Conservation (phyloP, 2,329 filamentous ascomycete species). For the Lachnum nothofagi region DNA sequence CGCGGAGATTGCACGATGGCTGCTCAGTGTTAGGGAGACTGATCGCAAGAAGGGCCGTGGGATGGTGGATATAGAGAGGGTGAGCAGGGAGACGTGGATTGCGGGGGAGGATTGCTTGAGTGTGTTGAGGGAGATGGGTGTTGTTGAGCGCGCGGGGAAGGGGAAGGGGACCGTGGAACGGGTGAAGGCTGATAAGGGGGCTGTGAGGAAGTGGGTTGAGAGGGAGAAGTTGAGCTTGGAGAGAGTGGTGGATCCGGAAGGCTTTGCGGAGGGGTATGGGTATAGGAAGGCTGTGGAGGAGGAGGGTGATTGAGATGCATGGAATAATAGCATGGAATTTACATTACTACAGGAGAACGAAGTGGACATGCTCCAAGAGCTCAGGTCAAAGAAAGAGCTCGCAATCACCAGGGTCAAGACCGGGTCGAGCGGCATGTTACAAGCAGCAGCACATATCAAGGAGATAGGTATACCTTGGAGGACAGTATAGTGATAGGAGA, state of each 20-base stretch:
- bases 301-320: conserved; percentile 29
- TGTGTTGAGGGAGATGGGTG: conserved; percentile 73
- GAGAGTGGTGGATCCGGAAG: conserved; percentile 65
- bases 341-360: no score
- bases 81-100: conserved; percentile 78
- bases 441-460: no score
- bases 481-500: no score
- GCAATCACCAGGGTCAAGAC: no score
- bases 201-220: conserved; percentile 62
- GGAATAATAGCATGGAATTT: no score
- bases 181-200: conserved; percentile 46
- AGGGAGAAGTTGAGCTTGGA: conserved; percentile 65
- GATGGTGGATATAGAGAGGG: conserved; percentile 62
- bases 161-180: conserved; percentile 38
- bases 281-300: conserved; percentile 38
- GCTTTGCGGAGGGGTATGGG: conserved; percentile 67
- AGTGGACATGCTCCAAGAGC: no score
- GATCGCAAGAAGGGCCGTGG: conserved; percentile 24
- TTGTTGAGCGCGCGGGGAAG: conserved; percentile 56
- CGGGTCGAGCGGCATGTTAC: no score
- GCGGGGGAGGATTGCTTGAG: conserved; percentile 74
- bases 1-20: conserved; percentile 71
- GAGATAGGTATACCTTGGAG: no score
- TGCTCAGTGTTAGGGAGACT: conserved; percentile 36
- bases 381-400: no score